These are phyloP conservation scores for Glycine latifolia DNA, from an alignment of 306 rosid genomes.

Conservation along the genomic window DNA sequence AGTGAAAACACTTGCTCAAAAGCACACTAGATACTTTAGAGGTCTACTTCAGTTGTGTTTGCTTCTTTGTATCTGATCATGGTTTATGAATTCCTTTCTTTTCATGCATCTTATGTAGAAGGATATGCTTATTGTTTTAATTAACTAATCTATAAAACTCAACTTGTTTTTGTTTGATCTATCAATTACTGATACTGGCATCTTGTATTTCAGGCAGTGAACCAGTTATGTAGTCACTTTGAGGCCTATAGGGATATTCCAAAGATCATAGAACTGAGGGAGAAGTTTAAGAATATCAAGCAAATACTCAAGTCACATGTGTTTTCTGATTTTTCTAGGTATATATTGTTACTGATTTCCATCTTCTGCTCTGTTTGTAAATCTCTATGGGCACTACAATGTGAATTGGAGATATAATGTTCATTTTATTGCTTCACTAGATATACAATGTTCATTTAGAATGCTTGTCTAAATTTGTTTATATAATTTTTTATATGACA, in stretches of 20 bases:
- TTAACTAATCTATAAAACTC: slow-evolving; percentile 13
- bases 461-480: neutral
- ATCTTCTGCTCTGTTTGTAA: slow-evolving; percentile 39
- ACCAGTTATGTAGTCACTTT: slow-evolving; percentile 95
- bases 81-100: slow-evolving; percentile 33
- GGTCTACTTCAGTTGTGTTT: slow-evolving; percentile 30
- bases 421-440: too few relatives aligned
- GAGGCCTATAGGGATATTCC: slow-evolving; percentile 98
- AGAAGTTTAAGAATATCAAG: slow-evolving; percentile 97
- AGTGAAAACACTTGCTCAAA: neutral
- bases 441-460: slow-evolving; percentile 11
- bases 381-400: slow-evolving; percentile 19
- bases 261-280: slow-evolving; percentile 96
- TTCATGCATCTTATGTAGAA: slow-evolving; percentile 24
- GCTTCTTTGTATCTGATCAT: slow-evolving; percentile 25
- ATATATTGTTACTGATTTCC: slow-evolving; percentile 51
- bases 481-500: neutral
- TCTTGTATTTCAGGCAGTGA: slow-evolving; percentile 86
- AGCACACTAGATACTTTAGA: neutral
- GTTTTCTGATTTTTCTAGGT: slow-evolving; percentile 97
- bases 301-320: slow-evolving; percentile 98
- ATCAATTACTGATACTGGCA: slow-evolving; percentile 32
- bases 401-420: neutral
- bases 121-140: slow-evolving; percentile 30
- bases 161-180: slow-evolving; percentile 31